These are phyloP conservation scores for Spinacia oleracea DNA, from an alignment of 179 eudicot species.

Conservation along the genomic window DNA sequence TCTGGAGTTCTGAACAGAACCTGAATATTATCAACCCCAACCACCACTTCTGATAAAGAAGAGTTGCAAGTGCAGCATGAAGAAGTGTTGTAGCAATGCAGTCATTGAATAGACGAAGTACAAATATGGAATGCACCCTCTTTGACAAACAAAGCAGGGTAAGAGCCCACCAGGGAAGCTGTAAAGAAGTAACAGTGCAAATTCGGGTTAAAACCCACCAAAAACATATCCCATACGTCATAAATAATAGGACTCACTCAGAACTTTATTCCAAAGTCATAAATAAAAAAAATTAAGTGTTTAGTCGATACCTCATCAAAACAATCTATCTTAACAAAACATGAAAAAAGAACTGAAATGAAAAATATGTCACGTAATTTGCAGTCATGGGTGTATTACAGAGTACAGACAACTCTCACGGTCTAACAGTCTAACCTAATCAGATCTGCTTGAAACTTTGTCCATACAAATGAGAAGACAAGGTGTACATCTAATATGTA, in stretches of 20 bases:
- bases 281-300: background rate
- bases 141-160: slow-evolving; percentile 83
- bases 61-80: slow-evolving; percentile 67
- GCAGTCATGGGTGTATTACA: background rate
- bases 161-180: slow-evolving; percentile 99
- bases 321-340: background rate
- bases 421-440: background rate
- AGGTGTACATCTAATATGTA: background rate
- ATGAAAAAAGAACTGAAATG: background rate
- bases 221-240: background rate
- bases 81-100: slow-evolving; percentile 87
- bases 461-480: background rate
- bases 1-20: slow-evolving; percentile 32
- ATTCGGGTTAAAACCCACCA: background rate
- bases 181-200: slow-evolving; percentile 25
- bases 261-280: background rate
- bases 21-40: slow-evolving; percentile 86
- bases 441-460: background rate
- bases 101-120: slow-evolving; percentile 92
- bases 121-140: slow-evolving; percentile 90
- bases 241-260: background rate
- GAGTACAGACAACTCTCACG: background rate
- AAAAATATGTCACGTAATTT: background rate
- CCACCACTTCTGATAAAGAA: slow-evolving; percentile 78
- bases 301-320: background rate